A percentile compares a stretch with the other conserved stretches of the same genome.
Evolutionary conservation across 2,329 filamentous ascomycete genomes (phyloP).

Genomic region (Amauroascus niger): DNA sequence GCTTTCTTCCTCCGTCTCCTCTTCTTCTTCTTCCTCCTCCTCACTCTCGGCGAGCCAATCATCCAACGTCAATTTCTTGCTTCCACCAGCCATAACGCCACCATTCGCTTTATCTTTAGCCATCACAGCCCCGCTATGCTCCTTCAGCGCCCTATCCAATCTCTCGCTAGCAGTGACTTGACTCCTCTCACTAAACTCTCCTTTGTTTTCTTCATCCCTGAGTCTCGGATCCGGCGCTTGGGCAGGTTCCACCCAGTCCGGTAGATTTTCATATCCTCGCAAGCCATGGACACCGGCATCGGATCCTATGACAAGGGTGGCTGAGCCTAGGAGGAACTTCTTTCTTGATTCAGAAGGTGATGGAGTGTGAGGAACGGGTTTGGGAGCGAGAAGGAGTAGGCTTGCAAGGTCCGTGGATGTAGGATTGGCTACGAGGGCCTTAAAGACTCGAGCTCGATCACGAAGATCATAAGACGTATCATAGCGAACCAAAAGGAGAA

Average conservation of each 20-base stretch:
- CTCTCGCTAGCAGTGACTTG: slow-evolving; percentile 42
- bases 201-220: slow-evolving; percentile 50
- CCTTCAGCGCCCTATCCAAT: slow-evolving; percentile 36
- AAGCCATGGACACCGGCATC: slow-evolving; percentile 65
- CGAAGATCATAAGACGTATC: slow-evolving; percentile 92
- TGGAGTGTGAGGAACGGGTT: slow-evolving; percentile 81
- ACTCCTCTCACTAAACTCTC: slow-evolving; percentile 32
- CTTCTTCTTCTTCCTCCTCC: slow-evolving; percentile 42
- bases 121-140: slow-evolving; percentile 29
- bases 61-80: slow-evolving; percentile 70
- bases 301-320: slow-evolving; percentile 72
- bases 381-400: slow-evolving; percentile 82
- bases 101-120: slow-evolving; percentile 37
- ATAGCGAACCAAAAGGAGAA: slow-evolving; percentile 75
- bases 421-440: slow-evolving; percentile 67
- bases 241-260: slow-evolving; percentile 74
- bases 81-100: slow-evolving; percentile 11
- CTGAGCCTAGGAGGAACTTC: slow-evolving; percentile 68
- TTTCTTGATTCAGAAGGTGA: slow-evolving; percentile 79
- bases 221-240: slow-evolving; percentile 67
- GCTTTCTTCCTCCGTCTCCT: slow-evolving; percentile 39
- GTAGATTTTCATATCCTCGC: slow-evolving; percentile 66
- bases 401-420: slow-evolving; percentile 71
- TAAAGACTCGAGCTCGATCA: slow-evolving; percentile 81
- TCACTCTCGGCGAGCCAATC: slow-evolving; percentile 79